Evolutionary conservation across 2,329 filamentous ascomycete genomes (phyloP).

Genomic region (Microcyclospora tardicrescens): DNA sequence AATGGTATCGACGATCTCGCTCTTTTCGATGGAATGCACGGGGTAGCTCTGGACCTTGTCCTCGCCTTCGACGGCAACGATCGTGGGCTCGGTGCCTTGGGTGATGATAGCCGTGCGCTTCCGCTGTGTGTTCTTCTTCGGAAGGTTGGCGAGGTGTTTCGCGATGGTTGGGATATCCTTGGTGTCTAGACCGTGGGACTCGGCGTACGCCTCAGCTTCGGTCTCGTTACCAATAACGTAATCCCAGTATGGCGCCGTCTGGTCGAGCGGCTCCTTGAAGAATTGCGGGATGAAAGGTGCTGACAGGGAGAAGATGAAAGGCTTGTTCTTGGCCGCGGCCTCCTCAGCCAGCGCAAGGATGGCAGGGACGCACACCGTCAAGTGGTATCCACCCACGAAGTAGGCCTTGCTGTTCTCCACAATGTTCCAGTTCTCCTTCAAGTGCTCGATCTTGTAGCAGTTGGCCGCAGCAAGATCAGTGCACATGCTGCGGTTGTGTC

Average conservation of each 20-base stretch:
- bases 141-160: constrained; percentile 69
- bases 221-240: constrained; percentile 96
- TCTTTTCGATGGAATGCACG: constrained; percentile 64
- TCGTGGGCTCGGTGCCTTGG: constrained; percentile 81
- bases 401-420: constrained; percentile 79
- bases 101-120: constrained; percentile 84
- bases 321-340: constrained; percentile 77
- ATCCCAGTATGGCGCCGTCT: constrained; percentile 81
- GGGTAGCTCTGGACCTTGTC: constrained; percentile 58
- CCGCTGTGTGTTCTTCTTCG: constrained; percentile 81
- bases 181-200: constrained; percentile 59
- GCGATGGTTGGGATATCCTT: constrained; percentile 76
- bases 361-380: constrained; percentile 88
- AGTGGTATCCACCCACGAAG: constrained; percentile 93
- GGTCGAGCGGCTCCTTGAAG: constrained; percentile 92
- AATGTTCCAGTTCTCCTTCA: constrained; percentile 88
- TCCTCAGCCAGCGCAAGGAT: constrained; percentile 84
- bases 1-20: constrained; percentile 87
- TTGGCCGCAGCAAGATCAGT: constrained; percentile 95
- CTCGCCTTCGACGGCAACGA: constrained; percentile 57
- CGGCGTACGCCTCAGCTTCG: constrained; percentile 78
- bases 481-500: constrained; percentile 86
- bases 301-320: constrained; percentile 79
- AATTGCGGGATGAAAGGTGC: constrained; percentile 94
- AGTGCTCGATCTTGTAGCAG: constrained; percentile 87